Evolutionary conservation across 2,329 filamentous ascomycete species (phyloP), one percentile per base, ranked within the genome.

Genomic region (Metarhizium brunneum): DNA sequence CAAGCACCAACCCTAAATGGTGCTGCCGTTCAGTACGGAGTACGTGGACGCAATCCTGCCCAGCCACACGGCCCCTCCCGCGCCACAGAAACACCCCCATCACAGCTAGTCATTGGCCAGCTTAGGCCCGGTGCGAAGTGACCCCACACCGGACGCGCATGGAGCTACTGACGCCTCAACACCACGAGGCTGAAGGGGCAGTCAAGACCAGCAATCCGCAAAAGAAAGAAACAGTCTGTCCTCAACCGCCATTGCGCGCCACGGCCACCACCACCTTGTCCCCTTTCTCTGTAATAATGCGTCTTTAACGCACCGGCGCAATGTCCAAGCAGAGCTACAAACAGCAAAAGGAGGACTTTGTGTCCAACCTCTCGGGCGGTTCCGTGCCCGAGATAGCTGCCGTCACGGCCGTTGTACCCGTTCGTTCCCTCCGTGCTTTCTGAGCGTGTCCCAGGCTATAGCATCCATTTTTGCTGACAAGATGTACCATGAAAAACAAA

Each of bases 321-420:
- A 75, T 75, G 69, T 68, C 73, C 59, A 64, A 66, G 61, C 51
- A 71, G 57, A 86, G 80, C 72, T 96, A 96, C 77, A 99, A 96
- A 74, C 83, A 87, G 65, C 80, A 87, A 63, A 99, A 99, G 76
- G 92, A 95, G 77, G 90, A 90, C 67, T 96, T 96, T 70, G 94
- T 99, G 66, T 96, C 92, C 54, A 89, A 91, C 69, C 83, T 96
- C 35, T 85, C 87, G 6, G 94, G 94, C 45, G 90, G 94, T 57
- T 81, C 84, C 36, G 85, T 95, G 58, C 75, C 80, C 62, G 94
- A 99, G 69, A 92, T 99, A 74, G 92, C 92, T 69, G 81, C 83
- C 64, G 88, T 97, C 63, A 90, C 89, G 50, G 81, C 88, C 51
- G 86, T 95, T 60, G 90, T 90, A 67, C 86, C 92, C 66, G 94